These are phyloP conservation scores for Cyclotella kingstonii DNA, from an alignment of 108 stramenopile species.

Conservation along the genomic window DNA sequence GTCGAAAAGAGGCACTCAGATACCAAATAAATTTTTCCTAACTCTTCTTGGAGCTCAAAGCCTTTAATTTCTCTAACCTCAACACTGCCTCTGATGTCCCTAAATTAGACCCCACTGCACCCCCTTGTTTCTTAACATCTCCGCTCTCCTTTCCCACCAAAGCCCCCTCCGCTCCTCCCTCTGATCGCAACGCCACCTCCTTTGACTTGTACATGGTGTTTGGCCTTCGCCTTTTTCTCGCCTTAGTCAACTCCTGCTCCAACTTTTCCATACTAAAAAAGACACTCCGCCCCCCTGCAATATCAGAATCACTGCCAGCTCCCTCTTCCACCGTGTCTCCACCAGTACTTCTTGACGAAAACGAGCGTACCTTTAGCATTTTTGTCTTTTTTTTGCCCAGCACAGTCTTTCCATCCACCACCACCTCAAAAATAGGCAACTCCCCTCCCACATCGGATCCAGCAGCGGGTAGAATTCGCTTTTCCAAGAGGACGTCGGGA, in stretches of 20 bases:
- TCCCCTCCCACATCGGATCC: slow-evolving; percentile 21
- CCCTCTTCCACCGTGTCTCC: slow-evolving; percentile 6
- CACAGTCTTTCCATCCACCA: slow-evolving; percentile 73
- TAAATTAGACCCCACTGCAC: neutral
- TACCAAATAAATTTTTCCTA: slow-evolving; percentile 1
- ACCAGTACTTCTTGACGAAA: slow-evolving; percentile 13
- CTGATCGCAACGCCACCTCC: slow-evolving; percentile 20
- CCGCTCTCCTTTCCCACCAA: neutral
- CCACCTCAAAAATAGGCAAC: slow-evolving; percentile 61
- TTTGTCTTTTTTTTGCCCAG: slow-evolving; percentile 56
- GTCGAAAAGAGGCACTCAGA: too few relatives aligned
- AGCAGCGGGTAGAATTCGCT: slow-evolving; percentile 46
- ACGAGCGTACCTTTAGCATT: slow-evolving; percentile 32
- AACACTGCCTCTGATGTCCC: slow-evolving; percentile 38
- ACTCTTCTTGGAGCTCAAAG: slow-evolving; percentile 20
- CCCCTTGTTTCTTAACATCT: too few relatives aligned
- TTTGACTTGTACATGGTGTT: slow-evolving; percentile 59
- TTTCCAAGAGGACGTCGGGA: slow-evolving; percentile 74
- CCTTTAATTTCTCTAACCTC: slow-evolving; percentile 41
- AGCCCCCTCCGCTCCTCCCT: neutral
- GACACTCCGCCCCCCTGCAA: slow-evolving; percentile 45
- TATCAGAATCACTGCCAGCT: slow-evolving; percentile 23
- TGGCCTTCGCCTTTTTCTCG: slow-evolving; percentile 67
- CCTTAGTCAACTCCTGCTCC: slow-evolving; percentile 69
- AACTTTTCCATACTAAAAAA: slow-evolving; percentile 82